phyloP scores from a whole-genome alignment of 345 rosid genomes.

The Bruguiera sexangula region DNA sequence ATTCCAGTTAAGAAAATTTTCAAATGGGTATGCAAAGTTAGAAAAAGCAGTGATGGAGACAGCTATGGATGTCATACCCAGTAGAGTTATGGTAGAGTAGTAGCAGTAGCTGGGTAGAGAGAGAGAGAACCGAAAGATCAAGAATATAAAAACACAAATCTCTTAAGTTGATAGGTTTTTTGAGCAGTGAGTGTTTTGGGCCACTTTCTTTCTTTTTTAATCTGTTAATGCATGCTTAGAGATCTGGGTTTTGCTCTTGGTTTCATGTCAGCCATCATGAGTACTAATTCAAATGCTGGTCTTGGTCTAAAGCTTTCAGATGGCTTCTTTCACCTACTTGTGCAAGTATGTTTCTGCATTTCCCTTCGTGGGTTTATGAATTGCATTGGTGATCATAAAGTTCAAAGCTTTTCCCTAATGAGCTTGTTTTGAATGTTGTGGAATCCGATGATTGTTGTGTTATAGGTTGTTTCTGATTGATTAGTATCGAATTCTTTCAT shows the following conservation, averaged over 20 bases:
- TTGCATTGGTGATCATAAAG: conserved; percentile 37
- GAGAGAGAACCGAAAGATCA: conserved; percentile 9
- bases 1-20: conserved; percentile 7
- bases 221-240: conserved; percentile 22
- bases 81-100: conserved; percentile 11
- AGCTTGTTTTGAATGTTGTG: conserved; percentile 43
- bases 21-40: conserved; percentile 27
- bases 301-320: conserved; percentile 35
- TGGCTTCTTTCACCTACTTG: conserved; percentile 35
- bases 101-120: conserved; percentile 20
- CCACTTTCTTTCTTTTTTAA: conserved; percentile 10
- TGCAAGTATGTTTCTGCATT: conserved; percentile 37
- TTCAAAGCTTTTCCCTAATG: conserved; percentile 40
- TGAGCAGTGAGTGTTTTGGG: conserved; percentile 34
- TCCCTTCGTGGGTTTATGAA: conserved; percentile 29
- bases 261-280: conserved; percentile 34
- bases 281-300: conserved; percentile 41
- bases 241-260: conserved; percentile 19
- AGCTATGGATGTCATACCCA: conserved; percentile 22
- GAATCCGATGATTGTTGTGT: conserved; percentile 95
- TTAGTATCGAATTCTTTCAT: conserved; percentile 65
- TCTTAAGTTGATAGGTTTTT: conserved; percentile 39
- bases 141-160: conserved; percentile 32
- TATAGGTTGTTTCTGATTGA: conserved; percentile 48
- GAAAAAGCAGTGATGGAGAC: conserved; percentile 42